Conservation (phyloP, 106 monocot genomes). For the Acorus gramineus region DNA sequence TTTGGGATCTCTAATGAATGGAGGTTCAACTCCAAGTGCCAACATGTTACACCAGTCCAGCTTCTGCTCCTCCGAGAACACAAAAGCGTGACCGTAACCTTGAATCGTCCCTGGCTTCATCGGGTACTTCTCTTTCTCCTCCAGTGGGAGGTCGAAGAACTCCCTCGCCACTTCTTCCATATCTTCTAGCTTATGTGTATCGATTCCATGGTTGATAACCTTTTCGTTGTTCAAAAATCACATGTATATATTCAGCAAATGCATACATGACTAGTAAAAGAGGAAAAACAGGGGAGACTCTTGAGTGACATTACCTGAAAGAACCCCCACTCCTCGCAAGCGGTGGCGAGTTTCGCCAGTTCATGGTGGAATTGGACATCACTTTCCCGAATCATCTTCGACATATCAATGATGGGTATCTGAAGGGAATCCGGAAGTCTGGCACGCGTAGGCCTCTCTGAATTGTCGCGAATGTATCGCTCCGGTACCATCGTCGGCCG, state of each 20-base stretch:
- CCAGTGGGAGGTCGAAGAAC: conserved; percentile 62
- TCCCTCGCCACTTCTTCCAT: conserved; percentile 41
- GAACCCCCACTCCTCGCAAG: conserved; percentile 68
- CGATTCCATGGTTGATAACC: conserved; percentile 58
- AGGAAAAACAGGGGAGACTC: neutral
- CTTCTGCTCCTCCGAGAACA: conserved; percentile 81
- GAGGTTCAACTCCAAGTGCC: conserved; percentile 46
- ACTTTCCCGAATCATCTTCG: conserved; percentile 12
- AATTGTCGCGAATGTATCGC: conserved; percentile 28
- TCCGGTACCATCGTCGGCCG: conserved; percentile 30
- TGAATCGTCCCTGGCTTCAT: conserved; percentile 54
- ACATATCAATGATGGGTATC: conserved; percentile 42
- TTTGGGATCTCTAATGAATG: conserved; percentile 35
- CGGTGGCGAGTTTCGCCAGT: conserved; percentile 25
- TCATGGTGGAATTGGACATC: conserved; percentile 10
- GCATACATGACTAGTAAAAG: neutral
- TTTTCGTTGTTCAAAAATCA: neutral
- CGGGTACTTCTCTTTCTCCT: conserved; percentile 71
- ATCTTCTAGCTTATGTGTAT: conserved; percentile 14
- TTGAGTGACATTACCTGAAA: conserved; percentile 34
- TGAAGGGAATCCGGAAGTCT: neutral
- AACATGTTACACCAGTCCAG: conserved; percentile 84
- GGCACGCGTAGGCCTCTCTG: conserved; percentile 22
- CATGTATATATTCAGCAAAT: neutral
- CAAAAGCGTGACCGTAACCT: conserved; percentile 65